A percentile compares a stretch with the other conserved stretches of the same genome.
These are phyloP conservation scores for Acanthamoeba castellanii DNA, from an alignment of 208 protist species.

Conservation along the genomic window DNA sequence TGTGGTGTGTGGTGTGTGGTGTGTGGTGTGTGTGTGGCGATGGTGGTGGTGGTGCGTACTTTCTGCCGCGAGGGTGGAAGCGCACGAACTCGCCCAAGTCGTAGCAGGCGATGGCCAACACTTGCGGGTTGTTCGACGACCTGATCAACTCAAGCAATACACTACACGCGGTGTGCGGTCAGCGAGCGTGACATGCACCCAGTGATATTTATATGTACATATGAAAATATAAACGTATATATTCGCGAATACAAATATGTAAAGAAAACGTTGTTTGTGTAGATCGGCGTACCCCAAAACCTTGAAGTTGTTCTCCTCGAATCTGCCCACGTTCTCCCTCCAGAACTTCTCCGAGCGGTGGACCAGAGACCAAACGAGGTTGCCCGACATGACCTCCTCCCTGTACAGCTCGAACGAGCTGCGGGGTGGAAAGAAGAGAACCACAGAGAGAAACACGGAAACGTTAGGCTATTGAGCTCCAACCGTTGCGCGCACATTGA, in stretches of 20 bases:
- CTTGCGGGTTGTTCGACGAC: conserved; percentile 68
- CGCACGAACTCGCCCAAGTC: conserved; percentile 89
- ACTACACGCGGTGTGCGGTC: neutral
- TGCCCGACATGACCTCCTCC: conserved; percentile 80
- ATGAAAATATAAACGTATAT: neutral
- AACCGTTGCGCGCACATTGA: too few relatives aligned
- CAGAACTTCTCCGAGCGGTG: conserved; percentile 90
- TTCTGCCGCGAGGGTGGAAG: conserved; percentile 86
- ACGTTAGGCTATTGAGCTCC: neutral
- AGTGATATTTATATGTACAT: neutral
- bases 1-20: neutral
- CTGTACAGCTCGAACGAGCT: conserved; percentile 86
- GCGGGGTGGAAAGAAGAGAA: neutral
- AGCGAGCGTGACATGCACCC: too few relatives aligned
- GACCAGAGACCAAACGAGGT: conserved; percentile 88
- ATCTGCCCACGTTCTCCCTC: conserved; percentile 85
- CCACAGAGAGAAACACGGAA: neutral
- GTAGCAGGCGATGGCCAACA: conserved; percentile 87
- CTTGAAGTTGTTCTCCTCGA: conserved; percentile 85
- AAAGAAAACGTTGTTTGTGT: neutral
- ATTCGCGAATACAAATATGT: neutral
- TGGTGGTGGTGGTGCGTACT: neutral
- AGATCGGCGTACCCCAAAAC: neutral
- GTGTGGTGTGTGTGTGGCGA: too few relatives aligned
- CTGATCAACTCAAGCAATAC: conserved; percentile 72